phyloP scores from a whole-genome alignment of 192 early-diverging fungal genomes.

The Backusella macrospora region DNA sequence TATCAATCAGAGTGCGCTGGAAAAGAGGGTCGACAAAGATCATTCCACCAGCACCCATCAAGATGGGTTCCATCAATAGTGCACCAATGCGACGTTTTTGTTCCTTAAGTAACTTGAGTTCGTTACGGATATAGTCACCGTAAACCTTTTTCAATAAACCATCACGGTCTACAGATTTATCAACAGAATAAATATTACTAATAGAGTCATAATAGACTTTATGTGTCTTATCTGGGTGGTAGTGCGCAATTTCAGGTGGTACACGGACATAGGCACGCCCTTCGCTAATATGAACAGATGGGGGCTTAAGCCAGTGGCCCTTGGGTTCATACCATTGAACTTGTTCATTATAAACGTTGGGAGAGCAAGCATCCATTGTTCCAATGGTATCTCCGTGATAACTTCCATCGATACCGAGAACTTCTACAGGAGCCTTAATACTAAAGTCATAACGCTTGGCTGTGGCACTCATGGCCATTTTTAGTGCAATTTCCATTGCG shows the following conservation, averaged over 20 bases:
- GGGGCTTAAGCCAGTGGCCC: conserved; percentile 75
- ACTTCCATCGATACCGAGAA: conserved; percentile 72
- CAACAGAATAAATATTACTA: conserved; percentile 18
- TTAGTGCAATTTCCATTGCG: conserved; percentile 79
- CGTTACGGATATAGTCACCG: conserved; percentile 42
- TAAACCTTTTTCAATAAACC: conserved; percentile 44
- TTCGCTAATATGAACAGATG: conserved; percentile 55
- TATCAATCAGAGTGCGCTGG: conserved; percentile 65
- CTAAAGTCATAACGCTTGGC: conserved; percentile 45
- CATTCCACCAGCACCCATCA: conserved; percentile 89
- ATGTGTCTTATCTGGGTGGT: background rate
- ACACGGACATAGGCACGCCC: conserved; percentile 47
- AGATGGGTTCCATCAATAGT: conserved; percentile 74
- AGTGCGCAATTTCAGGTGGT: conserved; percentile 38
- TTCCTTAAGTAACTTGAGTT: conserved; percentile 37
- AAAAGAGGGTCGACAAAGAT: conserved; percentile 78
- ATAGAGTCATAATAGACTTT: conserved; percentile 26
- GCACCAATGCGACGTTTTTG: conserved; percentile 56
- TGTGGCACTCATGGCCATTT: conserved; percentile 69
- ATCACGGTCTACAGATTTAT: conserved; percentile 23
- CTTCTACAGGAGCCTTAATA: conserved; percentile 46
- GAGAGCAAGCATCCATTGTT: conserved; percentile 78
- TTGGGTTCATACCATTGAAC: conserved; percentile 69
- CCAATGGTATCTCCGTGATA: conserved; percentile 91
- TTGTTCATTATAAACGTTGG: conserved; percentile 69